Evolutionary conservation across 768 basidiomycete genomes (phyloP).

Genomic region (Saitozyma podzolica): DNA sequence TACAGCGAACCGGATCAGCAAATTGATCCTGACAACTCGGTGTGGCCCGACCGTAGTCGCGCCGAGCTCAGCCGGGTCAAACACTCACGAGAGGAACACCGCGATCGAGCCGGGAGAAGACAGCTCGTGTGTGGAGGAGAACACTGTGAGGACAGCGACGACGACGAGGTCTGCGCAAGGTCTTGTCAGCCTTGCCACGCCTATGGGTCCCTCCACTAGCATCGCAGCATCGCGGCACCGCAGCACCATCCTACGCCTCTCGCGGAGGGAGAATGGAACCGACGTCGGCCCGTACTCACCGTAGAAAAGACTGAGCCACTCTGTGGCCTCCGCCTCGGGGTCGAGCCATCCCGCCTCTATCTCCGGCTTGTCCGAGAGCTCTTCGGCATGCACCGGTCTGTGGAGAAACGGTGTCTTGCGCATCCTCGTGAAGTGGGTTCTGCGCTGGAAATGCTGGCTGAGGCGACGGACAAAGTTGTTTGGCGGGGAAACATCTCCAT

Average conservation of each 20-base stretch:
- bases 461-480: no score
- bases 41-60: no score
- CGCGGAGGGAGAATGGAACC: background rate
- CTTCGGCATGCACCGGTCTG: background rate
- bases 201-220: no score
- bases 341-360: slow-evolving; percentile 22
- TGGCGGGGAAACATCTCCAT: no score
- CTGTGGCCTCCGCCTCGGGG: slow-evolving; percentile 25
- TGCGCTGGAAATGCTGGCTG: background rate
- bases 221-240: no score
- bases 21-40: no score
- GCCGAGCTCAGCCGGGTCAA: no score
- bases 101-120: slow-evolving; percentile 20
- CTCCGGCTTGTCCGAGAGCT: background rate
- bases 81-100: slow-evolving; percentile 24
- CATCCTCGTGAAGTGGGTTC: background rate
- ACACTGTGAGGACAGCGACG: slow-evolving; percentile 39
- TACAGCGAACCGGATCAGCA: no score
- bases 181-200: no score
- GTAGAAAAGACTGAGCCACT: slow-evolving; percentile 42
- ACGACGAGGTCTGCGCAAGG: slow-evolving; percentile 34
- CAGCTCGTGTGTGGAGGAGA: slow-evolving; percentile 31
- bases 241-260: no score
- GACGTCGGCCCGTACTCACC: slow-evolving; percentile 15
- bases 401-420: background rate